A percentile compares a stretch with the other conserved stretches of the same genome.
phyloP scores from a whole-genome alignment of 2,329 filamentous ascomycete genomes.

The Capronia coronata region DNA sequence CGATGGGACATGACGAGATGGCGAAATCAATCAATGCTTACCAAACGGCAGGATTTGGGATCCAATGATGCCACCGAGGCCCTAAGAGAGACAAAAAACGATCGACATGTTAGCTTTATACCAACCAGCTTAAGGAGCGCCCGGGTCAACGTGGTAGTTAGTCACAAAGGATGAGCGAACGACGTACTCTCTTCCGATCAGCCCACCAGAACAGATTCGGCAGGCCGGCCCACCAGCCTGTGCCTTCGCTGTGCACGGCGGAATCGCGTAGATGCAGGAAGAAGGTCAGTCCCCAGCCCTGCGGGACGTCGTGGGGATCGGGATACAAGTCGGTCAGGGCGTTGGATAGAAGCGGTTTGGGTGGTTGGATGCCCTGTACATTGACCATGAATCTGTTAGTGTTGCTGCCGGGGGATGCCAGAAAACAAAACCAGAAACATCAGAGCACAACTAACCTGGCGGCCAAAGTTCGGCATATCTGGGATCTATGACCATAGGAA shows the following conservation, averaged over 20 bases:
- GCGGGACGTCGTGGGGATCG: slow-evolving; percentile 43
- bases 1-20: not conserved
- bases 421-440: too few relatives aligned
- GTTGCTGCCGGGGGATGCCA: too few relatives aligned
- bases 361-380: slow-evolving; percentile 34
- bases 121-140: too few relatives aligned
- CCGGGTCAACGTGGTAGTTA: too few relatives aligned
- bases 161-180: too few relatives aligned
- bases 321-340: slow-evolving; percentile 50
- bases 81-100: slow-evolving; percentile 12
- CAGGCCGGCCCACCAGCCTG: slow-evolving; percentile 54
- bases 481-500: slow-evolving; percentile 54
- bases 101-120: slow-evolving; percentile 4
- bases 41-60: slow-evolving; percentile 28
- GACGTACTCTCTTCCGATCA: slow-evolving; percentile 50
- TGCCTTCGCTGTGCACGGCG: slow-evolving; percentile 49
- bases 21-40: not conserved
- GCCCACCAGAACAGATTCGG: slow-evolving; percentile 59
- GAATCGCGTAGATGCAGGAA: slow-evolving; percentile 43
- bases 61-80: slow-evolving; percentile 27
- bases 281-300: slow-evolving; percentile 60
- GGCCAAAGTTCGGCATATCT: slow-evolving; percentile 48
- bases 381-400: not conserved
- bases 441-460: slow-evolving; percentile 31
- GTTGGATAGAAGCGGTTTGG: slow-evolving; percentile 48